Conservation (phyloP, 306 rosid genomes). For the Lotus japonicus region DNA sequence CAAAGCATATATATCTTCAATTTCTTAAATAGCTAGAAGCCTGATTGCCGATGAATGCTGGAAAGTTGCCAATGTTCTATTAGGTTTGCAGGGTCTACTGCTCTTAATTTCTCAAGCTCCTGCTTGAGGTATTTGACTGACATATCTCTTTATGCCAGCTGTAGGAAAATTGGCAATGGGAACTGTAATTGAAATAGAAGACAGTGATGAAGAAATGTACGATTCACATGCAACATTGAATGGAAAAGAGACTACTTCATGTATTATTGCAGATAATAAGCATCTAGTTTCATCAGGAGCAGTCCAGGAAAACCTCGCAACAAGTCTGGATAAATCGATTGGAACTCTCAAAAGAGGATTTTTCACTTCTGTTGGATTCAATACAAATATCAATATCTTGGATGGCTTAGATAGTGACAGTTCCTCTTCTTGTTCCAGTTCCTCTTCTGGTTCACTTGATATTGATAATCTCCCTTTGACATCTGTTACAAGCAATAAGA, state of each 20-base stretch:
- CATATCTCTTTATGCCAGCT: not conserved
- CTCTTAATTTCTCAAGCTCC: not conserved
- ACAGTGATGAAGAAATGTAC: slow-evolving; percentile 1
- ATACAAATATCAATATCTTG: not conserved
- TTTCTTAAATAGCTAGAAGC: not conserved
- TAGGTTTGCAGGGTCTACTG: not conserved
- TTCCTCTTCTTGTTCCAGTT: slow-evolving; percentile 9
- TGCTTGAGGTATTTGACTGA: not conserved
- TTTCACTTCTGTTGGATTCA: not conserved
- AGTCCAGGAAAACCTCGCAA: not conserved
- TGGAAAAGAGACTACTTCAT: not conserved
- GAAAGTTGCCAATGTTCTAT: not conserved
- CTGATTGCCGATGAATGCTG: not conserved
- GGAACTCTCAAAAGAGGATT: slow-evolving; percentile 7
- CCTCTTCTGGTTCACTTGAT: slow-evolving; percentile 13
- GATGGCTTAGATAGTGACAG: not conserved
- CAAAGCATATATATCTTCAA: not conserved
- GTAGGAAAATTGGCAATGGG: not conserved
- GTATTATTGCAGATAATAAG: not conserved
- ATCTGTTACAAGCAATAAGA: not conserved
- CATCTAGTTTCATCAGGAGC: slow-evolving; percentile 5
- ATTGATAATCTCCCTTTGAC: not conserved
- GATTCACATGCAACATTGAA: not conserved
- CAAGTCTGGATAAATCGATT: not conserved
- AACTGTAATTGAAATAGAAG: not conserved